phyloP scores from a whole-genome alignment of 2,329 filamentous ascomycete genomes.

The Neophaeococcomyces aloes region DNA sequence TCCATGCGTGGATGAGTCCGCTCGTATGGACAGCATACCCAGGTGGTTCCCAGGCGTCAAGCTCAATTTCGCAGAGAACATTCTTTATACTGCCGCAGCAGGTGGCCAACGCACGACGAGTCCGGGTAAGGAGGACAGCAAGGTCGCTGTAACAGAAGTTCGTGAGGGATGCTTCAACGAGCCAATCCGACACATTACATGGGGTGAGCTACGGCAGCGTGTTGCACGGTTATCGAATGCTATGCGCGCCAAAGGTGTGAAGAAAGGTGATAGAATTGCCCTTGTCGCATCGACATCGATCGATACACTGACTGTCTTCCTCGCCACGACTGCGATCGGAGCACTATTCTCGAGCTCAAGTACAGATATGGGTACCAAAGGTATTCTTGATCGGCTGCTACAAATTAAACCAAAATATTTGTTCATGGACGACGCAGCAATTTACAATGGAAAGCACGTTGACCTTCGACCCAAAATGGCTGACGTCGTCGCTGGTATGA shows the following conservation, averaged over 20 bases:
- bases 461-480: conserved; percentile 64
- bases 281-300: conserved; percentile 65
- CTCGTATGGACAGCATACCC: conserved; percentile 60
- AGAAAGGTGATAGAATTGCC: conserved; percentile 63
- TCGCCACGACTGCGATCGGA: conserved; percentile 60
- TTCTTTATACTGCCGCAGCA: conserved; percentile 50
- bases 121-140: conserved; percentile 57
- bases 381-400: conserved; percentile 60
- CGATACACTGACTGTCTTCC: conserved; percentile 61
- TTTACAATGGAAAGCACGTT: conserved; percentile 68
- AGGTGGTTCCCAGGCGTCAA: conserved; percentile 65
- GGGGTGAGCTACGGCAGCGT: conserved; percentile 52
- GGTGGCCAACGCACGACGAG: conserved; percentile 38
- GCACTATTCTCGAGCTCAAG: conserved; percentile 65
- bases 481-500: conserved; percentile 54
- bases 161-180: conserved; percentile 27
- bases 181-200: conserved; percentile 46
- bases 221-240: conserved; percentile 54
- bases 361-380: conserved; percentile 74
- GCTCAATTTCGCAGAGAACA: conserved; percentile 71
- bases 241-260: conserved; percentile 55
- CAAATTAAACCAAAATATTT: conserved; percentile 69
- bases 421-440: conserved; percentile 70
- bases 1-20: conserved; percentile 56
- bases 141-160: conserved; percentile 60